Conservation (phyloP, 2,329 filamentous ascomycete genomes). For the Botrytis pseudocinerea region DNA sequence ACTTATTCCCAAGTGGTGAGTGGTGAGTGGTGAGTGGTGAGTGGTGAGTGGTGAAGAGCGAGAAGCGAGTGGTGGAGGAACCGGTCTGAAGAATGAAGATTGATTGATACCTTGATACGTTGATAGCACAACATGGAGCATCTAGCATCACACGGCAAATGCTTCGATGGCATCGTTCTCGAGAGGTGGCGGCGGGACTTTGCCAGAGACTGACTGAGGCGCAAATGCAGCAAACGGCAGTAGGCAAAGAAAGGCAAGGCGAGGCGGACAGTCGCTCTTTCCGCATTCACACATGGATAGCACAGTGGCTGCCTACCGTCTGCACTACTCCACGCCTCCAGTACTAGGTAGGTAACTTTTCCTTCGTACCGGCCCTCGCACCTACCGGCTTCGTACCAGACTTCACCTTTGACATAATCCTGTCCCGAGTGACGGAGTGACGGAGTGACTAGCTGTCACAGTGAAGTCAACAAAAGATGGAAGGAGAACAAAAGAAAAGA, state of each 20-base stretch:
- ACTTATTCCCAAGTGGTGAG: conserved; percentile 10
- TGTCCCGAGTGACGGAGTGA: background rate
- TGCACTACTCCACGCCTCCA: background rate
- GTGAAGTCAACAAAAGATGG: background rate
- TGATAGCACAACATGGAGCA: background rate
- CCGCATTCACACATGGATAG: background rate
- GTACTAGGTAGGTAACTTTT: background rate
- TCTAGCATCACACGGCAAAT: background rate
- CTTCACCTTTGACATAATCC: conserved; percentile 3
- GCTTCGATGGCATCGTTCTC: background rate
- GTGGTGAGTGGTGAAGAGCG: background rate
- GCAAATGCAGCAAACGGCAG: background rate
- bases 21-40: background rate
- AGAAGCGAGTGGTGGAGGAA: background rate
- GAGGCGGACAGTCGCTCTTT: background rate
- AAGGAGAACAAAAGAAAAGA: background rate
- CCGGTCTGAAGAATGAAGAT: background rate
- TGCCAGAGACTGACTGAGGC: background rate
- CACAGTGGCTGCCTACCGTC: background rate
- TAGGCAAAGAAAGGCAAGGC: background rate
- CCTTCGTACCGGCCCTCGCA: background rate
- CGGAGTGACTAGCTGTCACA: background rate
- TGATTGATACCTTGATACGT: background rate
- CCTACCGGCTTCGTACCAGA: background rate
- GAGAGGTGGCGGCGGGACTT: background rate